A percentile compares a stretch with the other conserved stretches of the same genome.
These are phyloP conservation scores for Tetradesmus lagerheimii DNA, from an alignment of 139 green algal species.

Conservation along the genomic window DNA sequence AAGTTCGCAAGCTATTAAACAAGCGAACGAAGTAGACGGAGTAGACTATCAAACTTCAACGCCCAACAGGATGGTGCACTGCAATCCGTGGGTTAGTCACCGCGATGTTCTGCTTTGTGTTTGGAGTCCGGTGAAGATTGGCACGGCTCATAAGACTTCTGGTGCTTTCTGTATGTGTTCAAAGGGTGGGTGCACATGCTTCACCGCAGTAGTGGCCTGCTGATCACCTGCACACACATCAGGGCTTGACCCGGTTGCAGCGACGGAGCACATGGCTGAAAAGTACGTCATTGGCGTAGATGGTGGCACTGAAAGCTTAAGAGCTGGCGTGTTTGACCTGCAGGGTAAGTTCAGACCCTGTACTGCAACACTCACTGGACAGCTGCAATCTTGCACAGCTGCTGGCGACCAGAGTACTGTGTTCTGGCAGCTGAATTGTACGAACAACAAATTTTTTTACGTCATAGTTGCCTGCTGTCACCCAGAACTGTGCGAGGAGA, in stretches of 20 bases:
- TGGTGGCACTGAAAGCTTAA: slow-evolving; percentile 81
- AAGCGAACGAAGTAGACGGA: background rate
- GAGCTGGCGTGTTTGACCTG: slow-evolving; percentile 75
- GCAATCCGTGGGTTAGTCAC: background rate
- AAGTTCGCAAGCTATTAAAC: background rate
- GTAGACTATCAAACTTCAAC: too few relatives aligned
- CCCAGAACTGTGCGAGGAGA: background rate
- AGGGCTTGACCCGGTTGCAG: background rate
- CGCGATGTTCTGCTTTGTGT: background rate
- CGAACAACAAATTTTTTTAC: too few relatives aligned
- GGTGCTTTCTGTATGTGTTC: too few relatives aligned
- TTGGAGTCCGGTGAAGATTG: background rate
- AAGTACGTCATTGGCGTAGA: slow-evolving; percentile 80
- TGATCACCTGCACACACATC: background rate
- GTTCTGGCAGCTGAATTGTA: too few relatives aligned
- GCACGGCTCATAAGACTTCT: too few relatives aligned
- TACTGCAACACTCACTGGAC: background rate
- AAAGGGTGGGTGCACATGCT: too few relatives aligned
- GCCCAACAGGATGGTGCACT: too few relatives aligned
- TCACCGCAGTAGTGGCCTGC: background rate
- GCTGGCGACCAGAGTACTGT: background rate
- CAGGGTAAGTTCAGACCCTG: slow-evolving; percentile 30
- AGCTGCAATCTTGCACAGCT: background rate
- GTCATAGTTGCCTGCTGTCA: too few relatives aligned
- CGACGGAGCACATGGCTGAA: background rate